These are phyloP conservation scores for Arthrobotrys musiformis DNA, from an alignment of 2,329 filamentous ascomycete species.

Conservation along the genomic window DNA sequence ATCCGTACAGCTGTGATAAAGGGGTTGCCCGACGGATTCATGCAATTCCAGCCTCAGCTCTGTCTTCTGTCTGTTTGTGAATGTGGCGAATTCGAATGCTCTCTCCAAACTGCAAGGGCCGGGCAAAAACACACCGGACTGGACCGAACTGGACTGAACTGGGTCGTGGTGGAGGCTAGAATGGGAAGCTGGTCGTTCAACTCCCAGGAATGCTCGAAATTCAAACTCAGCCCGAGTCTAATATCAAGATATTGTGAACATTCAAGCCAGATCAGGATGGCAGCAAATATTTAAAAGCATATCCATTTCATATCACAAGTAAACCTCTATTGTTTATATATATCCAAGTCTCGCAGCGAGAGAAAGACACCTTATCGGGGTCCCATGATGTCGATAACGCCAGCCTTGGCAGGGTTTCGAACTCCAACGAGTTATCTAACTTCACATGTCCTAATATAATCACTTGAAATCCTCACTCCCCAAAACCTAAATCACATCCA, in stretches of 20 bases:
- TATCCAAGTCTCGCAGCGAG: no score
- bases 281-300: not conserved
- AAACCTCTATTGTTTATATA: no score
- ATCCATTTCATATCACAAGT: not conserved
- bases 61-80: not conserved
- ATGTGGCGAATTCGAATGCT: not conserved
- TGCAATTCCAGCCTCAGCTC: not conserved
- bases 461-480: not conserved
- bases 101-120: not conserved
- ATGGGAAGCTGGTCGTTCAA: not conserved
- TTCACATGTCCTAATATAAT: not conserved
- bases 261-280: not conserved
- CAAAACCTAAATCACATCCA: not conserved
- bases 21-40: no score
- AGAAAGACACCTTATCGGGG: not conserved
- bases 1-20: no score
- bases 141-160: not conserved
- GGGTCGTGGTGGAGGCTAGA: not conserved
- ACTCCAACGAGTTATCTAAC: not conserved
- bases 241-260: not conserved
- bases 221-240: no score
- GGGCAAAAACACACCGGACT: not conserved
- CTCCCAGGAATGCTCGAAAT: not conserved
- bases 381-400: constrained; percentile 1
- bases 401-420: not conserved